These are phyloP conservation scores for Pilaira anomala DNA, from an alignment of 192 early-diverging fungal genomes.

Conservation along the genomic window DNA sequence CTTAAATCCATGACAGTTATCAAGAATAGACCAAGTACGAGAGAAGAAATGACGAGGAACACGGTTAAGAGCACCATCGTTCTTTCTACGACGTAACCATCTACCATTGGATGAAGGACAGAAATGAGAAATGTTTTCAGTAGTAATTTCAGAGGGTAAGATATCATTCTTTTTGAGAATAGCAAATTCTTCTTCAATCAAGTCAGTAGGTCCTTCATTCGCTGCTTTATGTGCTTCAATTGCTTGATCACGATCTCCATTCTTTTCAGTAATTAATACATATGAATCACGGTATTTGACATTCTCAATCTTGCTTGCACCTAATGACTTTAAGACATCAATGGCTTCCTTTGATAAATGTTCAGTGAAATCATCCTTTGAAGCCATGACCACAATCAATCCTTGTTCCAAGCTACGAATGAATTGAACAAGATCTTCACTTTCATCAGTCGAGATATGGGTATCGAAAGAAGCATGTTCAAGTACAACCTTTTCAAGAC, in stretches of 20 bases:
- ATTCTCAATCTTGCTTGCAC: slow-evolving; percentile 50
- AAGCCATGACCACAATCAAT: slow-evolving; percentile 61
- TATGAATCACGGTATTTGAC: slow-evolving; percentile 76
- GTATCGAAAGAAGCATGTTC: slow-evolving; percentile 75
- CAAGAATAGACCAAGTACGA: slow-evolving; percentile 70
- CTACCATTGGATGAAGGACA: slow-evolving; percentile 52
- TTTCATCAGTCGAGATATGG: slow-evolving; percentile 57
- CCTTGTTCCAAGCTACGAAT: slow-evolving; percentile 63
- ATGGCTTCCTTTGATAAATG: slow-evolving; percentile 58
- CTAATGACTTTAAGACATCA: slow-evolving; percentile 59
- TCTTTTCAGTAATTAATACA: slow-evolving; percentile 76
- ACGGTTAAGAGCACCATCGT: slow-evolving; percentile 83
- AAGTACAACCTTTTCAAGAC: slow-evolving; percentile 61
- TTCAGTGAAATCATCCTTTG: slow-evolving; percentile 70
- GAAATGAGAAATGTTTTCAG: slow-evolving; percentile 42
- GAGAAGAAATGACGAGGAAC: slow-evolving; percentile 78
- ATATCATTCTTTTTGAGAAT: slow-evolving; percentile 43
- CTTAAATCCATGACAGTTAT: slow-evolving; percentile 54
- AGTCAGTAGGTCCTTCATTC: slow-evolving; percentile 57
- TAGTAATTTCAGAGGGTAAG: slow-evolving; percentile 42
- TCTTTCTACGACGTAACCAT: slow-evolving; percentile 76
- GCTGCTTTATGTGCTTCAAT: slow-evolving; percentile 55
- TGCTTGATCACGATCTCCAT: slow-evolving; percentile 41
- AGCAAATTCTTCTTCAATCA: slow-evolving; percentile 49
- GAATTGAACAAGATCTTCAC: slow-evolving; percentile 65